A percentile compares a stretch with the other conserved stretches of the same genome.
phyloP scores from a whole-genome alignment of 1,139 yeast genomes.

The Debaryomyces sp. region DNA sequence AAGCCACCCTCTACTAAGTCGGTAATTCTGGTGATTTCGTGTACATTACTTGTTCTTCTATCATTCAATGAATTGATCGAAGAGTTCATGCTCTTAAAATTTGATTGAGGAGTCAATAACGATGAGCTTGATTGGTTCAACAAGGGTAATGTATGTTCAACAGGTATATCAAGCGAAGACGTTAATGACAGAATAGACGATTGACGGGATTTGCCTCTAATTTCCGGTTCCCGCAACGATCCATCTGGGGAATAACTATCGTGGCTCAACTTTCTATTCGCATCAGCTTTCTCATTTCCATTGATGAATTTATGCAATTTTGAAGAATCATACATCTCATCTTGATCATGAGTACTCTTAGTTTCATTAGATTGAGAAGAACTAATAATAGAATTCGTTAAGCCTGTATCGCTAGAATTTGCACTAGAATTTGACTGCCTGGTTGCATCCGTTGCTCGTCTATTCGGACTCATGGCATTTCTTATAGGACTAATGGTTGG shows the following conservation, averaged over 20 bases:
- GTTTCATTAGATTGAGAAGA: conserved; percentile 3
- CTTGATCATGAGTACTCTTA: not conserved
- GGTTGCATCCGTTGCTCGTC: not conserved
- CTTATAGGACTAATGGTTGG: conserved; percentile 4
- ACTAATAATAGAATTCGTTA: conserved; percentile 1
- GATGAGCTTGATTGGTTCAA: conserved; percentile 36
- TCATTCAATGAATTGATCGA: conserved; percentile 34
- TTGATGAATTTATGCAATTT: not conserved
- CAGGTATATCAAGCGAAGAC: conserved; percentile 25
- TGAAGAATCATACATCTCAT: not conserved
- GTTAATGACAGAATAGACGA: conserved; percentile 24
- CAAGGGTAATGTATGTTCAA: conserved; percentile 45
- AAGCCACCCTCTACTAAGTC: conserved; percentile 34
- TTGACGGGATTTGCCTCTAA: conserved; percentile 10
- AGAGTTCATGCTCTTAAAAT: conserved; percentile 19
- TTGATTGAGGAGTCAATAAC: conserved; percentile 11
- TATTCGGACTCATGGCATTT: not conserved
- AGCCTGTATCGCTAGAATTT: conserved; percentile 1
- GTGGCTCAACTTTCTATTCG: not conserved
- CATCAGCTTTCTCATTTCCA: not conserved
- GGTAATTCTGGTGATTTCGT: conserved; percentile 19
- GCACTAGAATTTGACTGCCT: conserved; percentile 6
- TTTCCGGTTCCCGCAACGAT: not conserved
- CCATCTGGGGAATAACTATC: not conserved
- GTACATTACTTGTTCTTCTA: conserved; percentile 23